Conservation (phyloP, 768 basidiomycete species). For the Pleurotus pulmonarius region DNA sequence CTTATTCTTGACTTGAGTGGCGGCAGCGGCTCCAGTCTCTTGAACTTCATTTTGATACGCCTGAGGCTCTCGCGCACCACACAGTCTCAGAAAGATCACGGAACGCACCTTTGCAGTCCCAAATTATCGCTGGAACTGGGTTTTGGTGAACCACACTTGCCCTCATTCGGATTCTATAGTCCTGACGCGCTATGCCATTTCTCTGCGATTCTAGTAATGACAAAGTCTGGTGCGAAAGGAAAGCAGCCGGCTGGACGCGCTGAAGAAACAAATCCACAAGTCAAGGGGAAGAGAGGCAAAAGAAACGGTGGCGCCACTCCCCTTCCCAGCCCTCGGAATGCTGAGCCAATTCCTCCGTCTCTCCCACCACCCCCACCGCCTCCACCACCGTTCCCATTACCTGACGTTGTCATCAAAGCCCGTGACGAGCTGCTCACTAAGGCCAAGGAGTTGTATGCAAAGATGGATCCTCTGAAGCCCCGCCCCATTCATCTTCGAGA, state of each 20-base stretch:
- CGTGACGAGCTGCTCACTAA: background rate
- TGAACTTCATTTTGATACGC: too few species aligned
- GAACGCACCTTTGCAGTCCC: too few species aligned
- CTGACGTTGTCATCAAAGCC: background rate
- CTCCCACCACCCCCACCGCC: background rate
- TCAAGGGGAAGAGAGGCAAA: background rate
- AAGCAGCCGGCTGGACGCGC: background rate
- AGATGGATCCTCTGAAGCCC: conserved; percentile 2
- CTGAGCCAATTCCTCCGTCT: background rate
- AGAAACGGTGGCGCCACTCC: background rate
- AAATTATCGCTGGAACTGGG: too few species aligned
- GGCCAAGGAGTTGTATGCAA: background rate
- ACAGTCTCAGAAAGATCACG: too few species aligned
- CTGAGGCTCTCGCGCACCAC: too few species aligned
- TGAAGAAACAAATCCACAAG: background rate
- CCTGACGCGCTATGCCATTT: too few species aligned
- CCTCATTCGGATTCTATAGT: too few species aligned
- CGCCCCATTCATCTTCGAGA: background rate
- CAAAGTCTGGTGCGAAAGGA: background rate
- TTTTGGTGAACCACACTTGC: too few species aligned
- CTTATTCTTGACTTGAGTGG: too few species aligned
- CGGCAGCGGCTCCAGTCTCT: too few species aligned
- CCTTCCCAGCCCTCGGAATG: background rate
- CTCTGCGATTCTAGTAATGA: background rate
- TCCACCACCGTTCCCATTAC: background rate